Conservation (phyloP, 306 rosid genomes). For the Lathyrus aphaca region DNA sequence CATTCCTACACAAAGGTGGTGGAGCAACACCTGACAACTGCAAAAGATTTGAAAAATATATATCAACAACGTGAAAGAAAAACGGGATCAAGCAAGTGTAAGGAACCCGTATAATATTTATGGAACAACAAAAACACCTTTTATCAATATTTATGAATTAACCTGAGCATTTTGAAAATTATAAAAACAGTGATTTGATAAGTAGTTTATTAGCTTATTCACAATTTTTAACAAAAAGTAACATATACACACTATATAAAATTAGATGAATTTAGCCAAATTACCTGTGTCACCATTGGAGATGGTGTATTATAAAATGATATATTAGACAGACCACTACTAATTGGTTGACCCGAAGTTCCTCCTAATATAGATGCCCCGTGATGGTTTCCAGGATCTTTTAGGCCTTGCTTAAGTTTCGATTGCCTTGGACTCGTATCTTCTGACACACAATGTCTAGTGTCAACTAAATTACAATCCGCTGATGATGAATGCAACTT, state of each 20-base stretch:
- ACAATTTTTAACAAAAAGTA: conserved; percentile 20
- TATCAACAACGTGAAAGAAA: conserved; percentile 34
- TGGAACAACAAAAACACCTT: conserved; percentile 2
- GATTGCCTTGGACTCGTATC: conserved; percentile 71
- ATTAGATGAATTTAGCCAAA: conserved; percentile 50
- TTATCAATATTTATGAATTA: not conserved
- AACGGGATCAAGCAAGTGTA: conserved; percentile 21
- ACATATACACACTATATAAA: conserved; percentile 14
- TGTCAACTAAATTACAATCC: conserved; percentile 59
- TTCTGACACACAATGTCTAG: conserved; percentile 60
- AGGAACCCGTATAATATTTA: conserved; percentile 8
- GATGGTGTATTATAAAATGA: conserved; percentile 92
- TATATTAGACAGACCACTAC: conserved; percentile 63
- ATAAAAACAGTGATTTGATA: conserved; percentile 21
- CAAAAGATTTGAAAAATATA: conserved; percentile 45
- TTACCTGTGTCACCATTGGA: conserved; percentile 83
- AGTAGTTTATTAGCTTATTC: conserved; percentile 18
- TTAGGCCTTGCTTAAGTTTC: conserved; percentile 67
- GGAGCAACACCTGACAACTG: conserved; percentile 90
- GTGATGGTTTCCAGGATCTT: conserved; percentile 80
- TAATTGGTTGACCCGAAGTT: conserved; percentile 59
- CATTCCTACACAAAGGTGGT: conserved; percentile 83
- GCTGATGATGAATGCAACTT: conserved; percentile 56
- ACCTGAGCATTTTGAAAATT: conserved; percentile 23
- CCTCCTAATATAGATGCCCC: conserved; percentile 65